Evolutionary conservation across 257 asterid genomes (phyloP), one percentile per base, ranked within the genome.

Genomic region (Primulina huaijiensis): DNA sequence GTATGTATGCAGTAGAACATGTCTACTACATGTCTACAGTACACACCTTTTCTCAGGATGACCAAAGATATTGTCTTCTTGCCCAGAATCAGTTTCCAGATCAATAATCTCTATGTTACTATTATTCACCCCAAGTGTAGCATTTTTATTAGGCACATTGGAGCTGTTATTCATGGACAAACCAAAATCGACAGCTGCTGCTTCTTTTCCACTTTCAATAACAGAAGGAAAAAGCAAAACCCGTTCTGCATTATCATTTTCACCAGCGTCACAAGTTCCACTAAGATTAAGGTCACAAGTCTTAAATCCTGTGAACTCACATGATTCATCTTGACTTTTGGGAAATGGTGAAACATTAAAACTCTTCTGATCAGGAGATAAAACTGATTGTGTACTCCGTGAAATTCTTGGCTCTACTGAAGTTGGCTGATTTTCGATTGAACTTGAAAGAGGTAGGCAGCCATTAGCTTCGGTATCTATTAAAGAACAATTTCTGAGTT

Each of bases 101-200:
- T 94, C 99, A 69, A 94, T 94, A 84, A 94, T 86, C 86, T 89
- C 99, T 60, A 93, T 84, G 68, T 79, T 87, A 77, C 80, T 86
- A 35, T 82, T 81, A 56, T 65, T 74, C 70, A 74, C 40, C 65
- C 79, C 83, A 59, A 72, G 74, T 77, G 79, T 83, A 75, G 81
- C 80, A 70, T 64, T 82, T 71, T 75, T 88, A 72, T 67, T 76
- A 19, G 90, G 60, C 61, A 73, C 59, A 40, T 61, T 72, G 64
- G 64, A 62, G 53, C 77, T 81, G 67, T 81, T 85, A 75, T 79
- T 78, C 86, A 86, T 83, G 53, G 99, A 77, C 77, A 94, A 82
- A 79, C 84, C 96, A 74, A 89, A 73, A 77, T 86, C 87, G 73
- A 87, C 79, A 63, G 96, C 84, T 21, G 70, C 55, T 9, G 72